These are phyloP conservation scores for Alternaria postmessia DNA, from an alignment of 2,329 filamentous ascomycete genomes.

Conservation along the genomic window DNA sequence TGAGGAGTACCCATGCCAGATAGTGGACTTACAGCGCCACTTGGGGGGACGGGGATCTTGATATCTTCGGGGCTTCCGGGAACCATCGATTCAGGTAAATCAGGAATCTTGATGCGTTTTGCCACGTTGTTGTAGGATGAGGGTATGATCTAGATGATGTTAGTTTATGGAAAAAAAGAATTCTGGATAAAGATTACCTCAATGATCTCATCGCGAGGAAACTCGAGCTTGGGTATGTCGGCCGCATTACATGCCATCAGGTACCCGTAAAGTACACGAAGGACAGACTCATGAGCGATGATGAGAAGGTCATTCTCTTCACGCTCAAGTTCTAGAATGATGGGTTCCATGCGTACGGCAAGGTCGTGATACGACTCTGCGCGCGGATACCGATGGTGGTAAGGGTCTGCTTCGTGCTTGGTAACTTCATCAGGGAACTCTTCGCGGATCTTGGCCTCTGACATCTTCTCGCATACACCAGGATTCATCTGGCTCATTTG, in stretches of 20 bases:
- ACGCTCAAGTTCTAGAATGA: constrained; percentile 95
- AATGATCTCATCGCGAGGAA: constrained; percentile 96
- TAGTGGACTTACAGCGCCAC: constrained; percentile 57
- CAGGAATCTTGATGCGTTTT: constrained; percentile 85
- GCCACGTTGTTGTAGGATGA: constrained; percentile 97
- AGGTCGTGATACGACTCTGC: constrained; percentile 99
- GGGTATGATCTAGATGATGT: constrained; percentile 75
- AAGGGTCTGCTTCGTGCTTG: constrained; percentile 93
- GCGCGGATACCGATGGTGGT: constrained; percentile 94
- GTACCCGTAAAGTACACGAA: constrained; percentile 95
- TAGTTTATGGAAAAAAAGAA: neutral
- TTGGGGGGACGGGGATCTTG: constrained; percentile 75
- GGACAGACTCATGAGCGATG: constrained; percentile 97
- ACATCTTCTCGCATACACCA: constrained; percentile 93
- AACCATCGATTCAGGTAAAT: constrained; percentile 70
- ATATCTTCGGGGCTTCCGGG: constrained; percentile 83
- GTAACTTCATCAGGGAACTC: constrained; percentile 89
- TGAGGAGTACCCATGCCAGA: constrained; percentile 51
- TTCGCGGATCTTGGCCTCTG: constrained; percentile 79
- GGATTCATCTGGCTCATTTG: constrained; percentile 98
- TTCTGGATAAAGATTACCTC: constrained; percentile 62
- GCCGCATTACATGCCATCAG: constrained; percentile 97
- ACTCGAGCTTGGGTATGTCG: constrained; percentile 91
- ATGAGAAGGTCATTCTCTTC: constrained; percentile 98
- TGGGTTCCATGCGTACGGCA: constrained; percentile 95